A percentile compares a stretch with the other conserved stretches of the same genome.
These are phyloP conservation scores for Phytophthora fragariaefolia DNA, from an alignment of 352 stramenopile genomes.

Conservation along the genomic window DNA sequence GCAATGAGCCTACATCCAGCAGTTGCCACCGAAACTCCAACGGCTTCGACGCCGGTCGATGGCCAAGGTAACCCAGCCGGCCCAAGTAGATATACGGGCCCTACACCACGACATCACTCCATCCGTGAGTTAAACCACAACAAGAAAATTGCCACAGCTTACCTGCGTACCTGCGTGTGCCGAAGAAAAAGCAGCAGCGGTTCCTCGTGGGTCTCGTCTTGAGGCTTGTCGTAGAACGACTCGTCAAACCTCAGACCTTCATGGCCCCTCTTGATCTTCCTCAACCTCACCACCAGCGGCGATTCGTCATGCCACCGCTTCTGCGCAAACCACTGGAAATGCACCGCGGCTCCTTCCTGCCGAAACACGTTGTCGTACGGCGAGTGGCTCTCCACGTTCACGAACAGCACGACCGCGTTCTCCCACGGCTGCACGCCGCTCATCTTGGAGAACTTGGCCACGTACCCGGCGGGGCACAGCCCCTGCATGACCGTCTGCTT, in stretches of 20 bases:
- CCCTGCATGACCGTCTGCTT: slow-evolving; percentile 61
- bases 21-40: slow-evolving; percentile 78
- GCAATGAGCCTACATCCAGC: slow-evolving; percentile 44
- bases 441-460: slow-evolving; percentile 49
- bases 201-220: background rate
- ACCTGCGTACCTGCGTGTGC: slow-evolving; percentile 40
- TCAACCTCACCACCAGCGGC: slow-evolving; percentile 42
- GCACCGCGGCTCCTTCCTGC: slow-evolving; percentile 37
- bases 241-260: slow-evolving; percentile 40
- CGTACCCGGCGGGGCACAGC: slow-evolving; percentile 40
- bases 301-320: slow-evolving; percentile 36
- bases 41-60: slow-evolving; percentile 33
- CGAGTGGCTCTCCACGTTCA: slow-evolving; percentile 47
- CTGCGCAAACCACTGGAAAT: slow-evolving; percentile 71
- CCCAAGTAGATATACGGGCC: slow-evolving; percentile 77
- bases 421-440: slow-evolving; percentile 59
- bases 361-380: slow-evolving; percentile 62
- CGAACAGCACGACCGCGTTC: slow-evolving; percentile 64
- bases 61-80: slow-evolving; percentile 58
- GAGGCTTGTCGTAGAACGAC: slow-evolving; percentile 24
- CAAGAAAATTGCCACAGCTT: background rate
- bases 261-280: slow-evolving; percentile 37
- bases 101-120: slow-evolving; percentile 5
- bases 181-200: slow-evolving; percentile 64
- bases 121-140: background rate